Conservation (phyloP, 2,329 filamentous ascomycete species). For the Fusarium nisikadoi region DNA sequence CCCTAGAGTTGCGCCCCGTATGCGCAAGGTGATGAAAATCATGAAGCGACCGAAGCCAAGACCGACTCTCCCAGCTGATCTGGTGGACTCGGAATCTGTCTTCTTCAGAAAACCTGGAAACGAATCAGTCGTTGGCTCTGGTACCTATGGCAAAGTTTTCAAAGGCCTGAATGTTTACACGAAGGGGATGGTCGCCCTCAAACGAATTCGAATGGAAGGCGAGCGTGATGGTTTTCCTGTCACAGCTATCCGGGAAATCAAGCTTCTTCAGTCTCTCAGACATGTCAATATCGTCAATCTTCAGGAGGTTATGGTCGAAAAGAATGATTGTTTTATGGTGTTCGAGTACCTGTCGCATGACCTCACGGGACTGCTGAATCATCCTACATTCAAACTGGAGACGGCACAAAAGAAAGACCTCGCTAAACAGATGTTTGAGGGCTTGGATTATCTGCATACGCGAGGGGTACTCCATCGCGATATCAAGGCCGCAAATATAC, state of each 20-base stretch:
- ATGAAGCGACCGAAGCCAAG: conserved; percentile 77
- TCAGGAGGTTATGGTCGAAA: conserved; percentile 96
- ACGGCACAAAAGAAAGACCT: conserved; percentile 91
- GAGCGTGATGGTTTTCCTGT: conserved; percentile 92
- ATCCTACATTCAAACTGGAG: conserved; percentile 89
- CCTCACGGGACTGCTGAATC: conserved; percentile 92
- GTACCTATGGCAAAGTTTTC: conserved; percentile 96
- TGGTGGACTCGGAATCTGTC: conserved; percentile 84
- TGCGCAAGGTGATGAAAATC: conserved; percentile 73
- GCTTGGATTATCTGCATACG: conserved; percentile 91
- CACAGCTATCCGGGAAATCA: conserved; percentile 90
- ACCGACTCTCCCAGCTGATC: conserved; percentile 76
- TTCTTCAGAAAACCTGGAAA: conserved; percentile 98
- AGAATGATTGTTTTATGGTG: conserved; percentile 99
- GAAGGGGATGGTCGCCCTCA: conserved; percentile 82
- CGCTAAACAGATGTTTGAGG: conserved; percentile 91
- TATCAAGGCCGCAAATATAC: conserved; percentile 97
- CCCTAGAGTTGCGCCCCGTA: conserved; percentile 57
- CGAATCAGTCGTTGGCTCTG: conserved; percentile 93
- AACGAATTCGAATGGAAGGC: conserved; percentile 93
- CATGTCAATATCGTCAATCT: conserved; percentile 85
- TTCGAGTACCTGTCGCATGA: conserved; percentile 98
- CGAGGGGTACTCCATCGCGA: conserved; percentile 95
- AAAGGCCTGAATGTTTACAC: conserved; percentile 95
- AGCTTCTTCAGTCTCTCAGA: conserved; percentile 85